A percentile compares a stretch with the other conserved stretches of the same genome.
Conservation (phyloP, 1,284 basidiomycete genomes). For the Microbotryum scabiosae region DNA sequence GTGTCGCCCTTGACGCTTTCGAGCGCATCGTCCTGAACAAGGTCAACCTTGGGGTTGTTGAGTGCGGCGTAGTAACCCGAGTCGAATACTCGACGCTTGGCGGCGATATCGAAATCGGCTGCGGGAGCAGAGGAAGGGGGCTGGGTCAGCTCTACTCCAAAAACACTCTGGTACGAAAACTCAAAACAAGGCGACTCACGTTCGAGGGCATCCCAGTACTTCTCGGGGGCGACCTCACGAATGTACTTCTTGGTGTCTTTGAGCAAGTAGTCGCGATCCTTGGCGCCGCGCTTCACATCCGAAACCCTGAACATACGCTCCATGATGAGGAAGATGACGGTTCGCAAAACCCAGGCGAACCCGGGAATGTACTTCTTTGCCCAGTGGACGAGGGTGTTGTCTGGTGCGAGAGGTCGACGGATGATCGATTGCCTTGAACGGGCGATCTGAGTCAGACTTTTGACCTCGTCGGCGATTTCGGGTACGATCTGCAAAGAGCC, state of each 20-base stretch:
- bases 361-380: conserved; percentile 16
- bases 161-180: too few species aligned
- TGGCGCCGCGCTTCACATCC: conserved; percentile 15
- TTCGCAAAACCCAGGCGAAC: conserved; percentile 21
- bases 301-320: conserved; percentile 15
- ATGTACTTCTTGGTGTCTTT: conserved; percentile 18
- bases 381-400: conserved; percentile 8
- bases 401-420: conserved; percentile 12
- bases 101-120: conserved; percentile 28
- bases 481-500: conserved; percentile 16
- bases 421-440: conserved; percentile 24
- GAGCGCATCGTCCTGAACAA: conserved; percentile 24
- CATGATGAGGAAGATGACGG: conserved; percentile 15
- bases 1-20: conserved; percentile 7
- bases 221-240: conserved; percentile 10
- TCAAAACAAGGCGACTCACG: too few species aligned
- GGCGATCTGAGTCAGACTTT: conserved; percentile 21
- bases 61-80: conserved; percentile 17
- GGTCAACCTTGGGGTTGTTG: conserved; percentile 15
- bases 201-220: conserved; percentile 25
- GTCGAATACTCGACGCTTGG: conserved; percentile 30
- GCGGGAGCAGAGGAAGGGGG: too few species aligned
- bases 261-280: conserved; percentile 2
- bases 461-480: conserved; percentile 14
- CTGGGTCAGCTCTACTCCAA: too few species aligned